Base-by-base conservation (phyloP, 2,329 filamentous ascomycete genomes). In the Escovopsis sp. region DNA sequence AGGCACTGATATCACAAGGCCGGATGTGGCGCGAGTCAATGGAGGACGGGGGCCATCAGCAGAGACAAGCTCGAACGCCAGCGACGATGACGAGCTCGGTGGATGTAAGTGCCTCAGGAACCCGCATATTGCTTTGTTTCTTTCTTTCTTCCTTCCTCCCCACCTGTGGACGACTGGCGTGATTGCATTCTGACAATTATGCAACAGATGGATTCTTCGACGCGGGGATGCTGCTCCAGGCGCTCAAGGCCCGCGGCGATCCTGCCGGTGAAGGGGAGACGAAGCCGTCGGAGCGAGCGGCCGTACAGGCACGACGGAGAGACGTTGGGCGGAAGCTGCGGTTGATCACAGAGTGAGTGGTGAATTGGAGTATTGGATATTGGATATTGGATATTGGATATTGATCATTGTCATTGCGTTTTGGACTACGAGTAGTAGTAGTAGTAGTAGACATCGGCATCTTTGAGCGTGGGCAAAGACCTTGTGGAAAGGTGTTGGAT, bases 141-240 rank as follows among this genome's bases (percentile, higher is more conserved):
- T 20, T 20, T 20, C 6, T 20, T 20, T 20, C 6, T 20, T 42
- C 34, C 40, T 39, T 30, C 40, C 36, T 43, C 12, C n/a, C 34
- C 4, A 20, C 15, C 7, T 7, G 11, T 12, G 31, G 11, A 14
- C n/a, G 14, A 14, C 16, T 15, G 10, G 33, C 7, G 24, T 25
- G 10, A 31, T 9, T 10, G 14, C 20, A 32, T 24, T 52, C 63
- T 60, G 52, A 60, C 45, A 3, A n/a, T 33, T 49, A 40, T 39
- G 42, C 39, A 47, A n/a, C 56, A 94, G 88, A 95, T 68, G 89
- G 89, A 29, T 95, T 96, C 69, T 96, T 96, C 63, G 89, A 96
- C 58, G 87, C 89, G 1, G 89, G 89, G 12, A 94, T 95, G 86
- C 74, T 95, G 5, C 70, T 91, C 20, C 84, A 93, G 58, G 86